Evolutionary conservation across 768 basidiomycete genomes (phyloP), one percentile per base, ranked within the genome.

Genomic region (Tricholoma matsutake): DNA sequence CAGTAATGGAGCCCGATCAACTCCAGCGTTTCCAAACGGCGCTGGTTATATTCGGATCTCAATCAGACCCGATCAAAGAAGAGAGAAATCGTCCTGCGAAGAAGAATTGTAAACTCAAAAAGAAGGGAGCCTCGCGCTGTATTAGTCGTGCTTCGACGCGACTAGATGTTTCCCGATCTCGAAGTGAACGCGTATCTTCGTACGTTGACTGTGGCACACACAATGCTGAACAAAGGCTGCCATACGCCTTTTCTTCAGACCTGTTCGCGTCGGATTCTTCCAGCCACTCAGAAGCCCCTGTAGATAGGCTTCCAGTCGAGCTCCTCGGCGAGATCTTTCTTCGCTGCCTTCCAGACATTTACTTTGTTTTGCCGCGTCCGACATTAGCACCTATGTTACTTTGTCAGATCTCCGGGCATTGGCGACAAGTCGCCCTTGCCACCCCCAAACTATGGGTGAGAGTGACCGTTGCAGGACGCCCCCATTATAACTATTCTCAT

Each of bases 331-430:
- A 43, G 57, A 49, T 58, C 10, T 58, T 58, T 29, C 11, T 49
- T 13, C 31, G 29, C 14, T 58, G 57, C 43, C 57, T 58, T 14
- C 57, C 57, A 9, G 37, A 22, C 7, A 45, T 43, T 8, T 45
- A 39, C 37, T 58, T 41, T 32, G n/a, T 41, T 22, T 7, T 41
- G 20, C 57, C 57, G 9, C 37, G 57, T 6, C 37, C 43, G 10
- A 45, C 39, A 14, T 4, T 47, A 13, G 57, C 57, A 14, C 57
- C 57, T 13, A 43, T 58, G 43, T 32, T 58, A 37, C 43, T 58
- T 7, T 58, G 57, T 20, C 57, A 58, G 31, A 31, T 58, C 31
- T 58, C 28, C 43, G 32, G 43, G 13, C 31, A 58, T 18, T 58
- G 57, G 57, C 20, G 57, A 11, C 25, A 34, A 14, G 43, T 58